Evolutionary conservation across 805 yeast species (phyloP), one percentile per base, ranked within the genome.

Genomic region (Nakazawaea populi): DNA sequence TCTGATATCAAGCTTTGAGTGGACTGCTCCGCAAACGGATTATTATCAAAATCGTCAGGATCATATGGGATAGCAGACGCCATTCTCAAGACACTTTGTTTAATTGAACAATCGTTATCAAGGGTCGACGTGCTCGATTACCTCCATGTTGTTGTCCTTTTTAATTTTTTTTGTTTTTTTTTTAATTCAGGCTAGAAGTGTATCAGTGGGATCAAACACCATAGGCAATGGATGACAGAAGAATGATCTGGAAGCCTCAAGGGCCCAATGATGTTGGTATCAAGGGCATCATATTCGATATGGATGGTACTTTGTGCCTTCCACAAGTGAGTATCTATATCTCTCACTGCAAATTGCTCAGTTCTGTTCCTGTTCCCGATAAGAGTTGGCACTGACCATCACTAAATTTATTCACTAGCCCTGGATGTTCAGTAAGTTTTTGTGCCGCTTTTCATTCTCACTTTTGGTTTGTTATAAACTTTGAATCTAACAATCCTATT

Each of bases 251-350:
- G n/a, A 51, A 54, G 1, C 63, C 67, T 2, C 12, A 34, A 1
- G 24, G 44, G 3, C 38, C 55, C 6, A 55, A 60, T 27, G 71
- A 73, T 41, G 47, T 63, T 6, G 55, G 56, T 31, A 61, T 81
- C 42, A 70, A 68, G 42, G 88, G 88, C 0, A 61, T 86, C 6
- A 71, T 86, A 1, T 86, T 86, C 60, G 92, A 86, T 58, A 85
- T 86, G 92, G 92, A 86, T 61, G 91, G 91, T 5, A 86, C 92
- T 0, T 60, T 86, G 49, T 81, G 87, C 55, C 66, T 77, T 11
- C 89, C 89, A 1, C 89, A 83, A 60, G 66, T 61, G 41, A 14
- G 68, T 55, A 44, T 18, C 3, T 18, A 18, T 18, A 18, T 18
- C 24, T 18, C 24, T 18, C 24, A 18, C 24, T 18, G 24, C 24